Conservation (phyloP, 1,284 basidiomycete species). For the Erythrobasidium hasegawianum region DNA sequence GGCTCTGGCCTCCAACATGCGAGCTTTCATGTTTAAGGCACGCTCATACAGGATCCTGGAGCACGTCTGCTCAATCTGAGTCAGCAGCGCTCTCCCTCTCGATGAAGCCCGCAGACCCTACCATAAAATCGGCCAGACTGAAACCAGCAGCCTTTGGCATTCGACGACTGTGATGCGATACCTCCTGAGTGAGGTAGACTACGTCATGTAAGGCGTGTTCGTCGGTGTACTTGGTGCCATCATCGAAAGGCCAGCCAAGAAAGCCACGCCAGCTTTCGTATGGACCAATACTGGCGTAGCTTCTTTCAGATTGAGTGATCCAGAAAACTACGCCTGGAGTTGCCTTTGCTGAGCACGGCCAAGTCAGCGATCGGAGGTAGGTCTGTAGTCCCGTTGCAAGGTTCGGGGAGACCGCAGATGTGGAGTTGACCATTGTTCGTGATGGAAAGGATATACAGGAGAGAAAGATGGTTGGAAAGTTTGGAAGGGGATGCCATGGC, state of each 20-base stretch:
- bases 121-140: no score
- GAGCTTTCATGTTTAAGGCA: neutral
- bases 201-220: neutral
- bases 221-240: neutral
- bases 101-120: no score
- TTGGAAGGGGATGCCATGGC: no score
- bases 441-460: no score
- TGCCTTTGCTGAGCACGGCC: neutral
- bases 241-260: slow-evolving; percentile 1
- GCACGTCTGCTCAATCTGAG: neutral
- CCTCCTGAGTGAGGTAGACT: neutral
- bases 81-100: no score
- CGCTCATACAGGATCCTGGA: neutral
- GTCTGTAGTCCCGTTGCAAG: neutral
- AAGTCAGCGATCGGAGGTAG: neutral
- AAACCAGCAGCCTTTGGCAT: no score
- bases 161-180: neutral
- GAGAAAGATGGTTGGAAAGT: no score
- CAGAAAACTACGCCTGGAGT: neutral
- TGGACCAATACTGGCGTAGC: neutral
- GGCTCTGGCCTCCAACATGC: neutral
- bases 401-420: no score
- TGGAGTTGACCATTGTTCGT: no score
- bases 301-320: neutral
- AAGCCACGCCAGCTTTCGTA: neutral